Conservation (phyloP, 2,329 filamentous ascomycete species). For the Fusarium sublunatum region DNA sequence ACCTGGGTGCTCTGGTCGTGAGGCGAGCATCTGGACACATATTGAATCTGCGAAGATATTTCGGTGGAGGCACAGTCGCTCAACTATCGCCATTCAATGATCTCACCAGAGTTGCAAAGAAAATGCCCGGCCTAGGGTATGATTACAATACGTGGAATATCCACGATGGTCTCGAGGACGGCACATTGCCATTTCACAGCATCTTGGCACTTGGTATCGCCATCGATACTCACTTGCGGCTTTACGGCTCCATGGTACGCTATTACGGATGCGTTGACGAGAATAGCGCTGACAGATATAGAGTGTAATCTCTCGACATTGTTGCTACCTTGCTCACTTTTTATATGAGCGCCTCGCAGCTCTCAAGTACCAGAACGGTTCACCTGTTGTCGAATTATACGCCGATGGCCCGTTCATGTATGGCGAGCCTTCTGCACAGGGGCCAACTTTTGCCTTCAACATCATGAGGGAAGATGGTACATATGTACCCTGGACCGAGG, state of each 20-base stretch:
- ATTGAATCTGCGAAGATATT: conserved; percentile 67
- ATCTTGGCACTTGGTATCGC: conserved; percentile 72
- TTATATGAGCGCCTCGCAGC: conserved; percentile 60
- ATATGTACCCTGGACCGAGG: conserved; percentile 66
- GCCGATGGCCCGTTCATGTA: conserved; percentile 59
- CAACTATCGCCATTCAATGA: conserved; percentile 52
- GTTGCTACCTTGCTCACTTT: conserved; percentile 61
- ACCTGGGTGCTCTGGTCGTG: conserved; percentile 70
- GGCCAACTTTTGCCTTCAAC: conserved; percentile 74
- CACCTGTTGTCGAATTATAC: conserved; percentile 65
- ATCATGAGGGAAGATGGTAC: conserved; percentile 63
- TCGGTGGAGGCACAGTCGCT: conserved; percentile 76
- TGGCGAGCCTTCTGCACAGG: conserved; percentile 64
- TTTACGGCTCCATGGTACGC: conserved; percentile 66
- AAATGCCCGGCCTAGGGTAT: conserved; percentile 52
- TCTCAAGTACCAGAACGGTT: conserved; percentile 66
- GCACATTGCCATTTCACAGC: conserved; percentile 72
- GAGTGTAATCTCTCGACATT: conserved; percentile 67
- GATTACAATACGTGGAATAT: conserved; percentile 55
- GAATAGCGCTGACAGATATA: neutral
- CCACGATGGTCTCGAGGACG: conserved; percentile 73
- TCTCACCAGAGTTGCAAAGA: conserved; percentile 51
- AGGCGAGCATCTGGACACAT: conserved; percentile 66
- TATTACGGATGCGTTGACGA: accelerated
- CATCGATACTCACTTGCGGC: conserved; percentile 64